phyloP scores from a whole-genome alignment of 345 rosid genomes.

The Mercurialis annua region DNA sequence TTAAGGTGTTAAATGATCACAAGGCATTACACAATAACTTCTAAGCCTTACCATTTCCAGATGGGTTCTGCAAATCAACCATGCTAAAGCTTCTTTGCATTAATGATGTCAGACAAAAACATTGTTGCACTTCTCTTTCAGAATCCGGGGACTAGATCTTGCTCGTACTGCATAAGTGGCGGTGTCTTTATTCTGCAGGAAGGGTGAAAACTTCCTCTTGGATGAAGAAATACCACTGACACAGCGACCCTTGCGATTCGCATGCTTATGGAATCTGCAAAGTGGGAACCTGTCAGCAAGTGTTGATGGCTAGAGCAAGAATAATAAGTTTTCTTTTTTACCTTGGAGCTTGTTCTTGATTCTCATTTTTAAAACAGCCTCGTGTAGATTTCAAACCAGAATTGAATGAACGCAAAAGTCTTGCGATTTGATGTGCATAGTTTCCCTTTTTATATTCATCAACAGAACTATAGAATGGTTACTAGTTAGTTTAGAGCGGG shows the following conservation, averaged over 20 bases:
- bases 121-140: no score
- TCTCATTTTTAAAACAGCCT: not conserved
- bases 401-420: no score
- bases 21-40: no score
- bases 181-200: not conserved
- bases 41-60: no score
- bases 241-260: not conserved
- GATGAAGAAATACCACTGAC: not conserved
- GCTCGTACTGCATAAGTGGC: no score
- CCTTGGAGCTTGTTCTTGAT: not conserved
- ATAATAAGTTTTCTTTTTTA: not conserved
- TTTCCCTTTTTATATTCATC: slow-evolving; percentile 5
- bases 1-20: no score
- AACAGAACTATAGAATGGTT: not conserved
- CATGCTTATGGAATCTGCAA: not conserved
- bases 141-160: no score
- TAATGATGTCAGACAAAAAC: no score
- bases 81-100: no score
- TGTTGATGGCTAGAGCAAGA: not conserved
- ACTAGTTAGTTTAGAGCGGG: not conserved
- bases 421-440: not conserved
- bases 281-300: not conserved
- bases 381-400: not conserved
- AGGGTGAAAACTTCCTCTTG: not conserved
- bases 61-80: no score